Conservation (phyloP, 2,329 filamentous ascomycete genomes). For the Metarhizium brunneum region DNA sequence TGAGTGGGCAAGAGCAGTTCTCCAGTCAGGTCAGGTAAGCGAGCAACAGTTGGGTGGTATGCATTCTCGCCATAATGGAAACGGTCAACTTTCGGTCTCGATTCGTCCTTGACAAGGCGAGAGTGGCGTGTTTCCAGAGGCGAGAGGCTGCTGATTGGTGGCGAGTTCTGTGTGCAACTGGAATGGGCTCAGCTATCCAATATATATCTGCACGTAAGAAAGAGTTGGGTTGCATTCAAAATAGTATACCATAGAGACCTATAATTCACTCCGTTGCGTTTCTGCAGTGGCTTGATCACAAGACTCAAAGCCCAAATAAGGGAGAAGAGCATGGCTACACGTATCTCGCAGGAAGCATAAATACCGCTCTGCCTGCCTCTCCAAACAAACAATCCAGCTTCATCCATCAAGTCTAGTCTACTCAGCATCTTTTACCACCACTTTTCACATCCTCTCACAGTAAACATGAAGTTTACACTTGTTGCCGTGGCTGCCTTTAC, state of each 20-base stretch:
- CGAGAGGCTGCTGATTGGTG: not conserved
- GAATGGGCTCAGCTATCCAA: not conserved
- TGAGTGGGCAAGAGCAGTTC: no score
- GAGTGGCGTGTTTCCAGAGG: not conserved
- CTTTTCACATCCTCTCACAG: not conserved
- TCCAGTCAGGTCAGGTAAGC: no score
- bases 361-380: not conserved
- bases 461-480: constrained; percentile 5
- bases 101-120: not conserved
- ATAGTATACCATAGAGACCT: not conserved
- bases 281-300: not conserved
- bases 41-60: no score
- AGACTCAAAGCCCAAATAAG: not conserved
- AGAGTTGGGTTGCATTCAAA: not conserved
- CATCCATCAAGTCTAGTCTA: not conserved
- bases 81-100: not conserved
- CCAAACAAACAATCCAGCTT: not conserved
- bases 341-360: not conserved
- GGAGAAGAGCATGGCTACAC: not conserved
- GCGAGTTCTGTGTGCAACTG: not conserved
- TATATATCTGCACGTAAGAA: constrained; percentile 1
- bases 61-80: no score
- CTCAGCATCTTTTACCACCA: not conserved
- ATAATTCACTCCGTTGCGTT: not conserved
- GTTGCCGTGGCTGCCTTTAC: constrained; percentile 4